Percentiles rank a stretch among this genome's conserved stretches.
Conservation (phyloP, 2,329 filamentous ascomycete genomes). For the Apiospora arundinis region DNA sequence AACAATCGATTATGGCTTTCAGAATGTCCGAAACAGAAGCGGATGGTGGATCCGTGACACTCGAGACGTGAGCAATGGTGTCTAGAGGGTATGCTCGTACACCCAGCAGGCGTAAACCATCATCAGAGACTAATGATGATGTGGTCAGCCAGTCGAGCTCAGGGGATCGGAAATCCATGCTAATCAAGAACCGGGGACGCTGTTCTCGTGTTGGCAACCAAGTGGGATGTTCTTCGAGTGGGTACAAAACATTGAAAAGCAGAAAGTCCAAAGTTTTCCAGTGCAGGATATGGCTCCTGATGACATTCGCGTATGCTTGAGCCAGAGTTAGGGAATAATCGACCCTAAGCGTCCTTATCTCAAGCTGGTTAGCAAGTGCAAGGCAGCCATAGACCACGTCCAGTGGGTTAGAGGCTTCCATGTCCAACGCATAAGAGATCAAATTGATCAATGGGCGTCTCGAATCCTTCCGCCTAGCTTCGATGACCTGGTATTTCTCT, state of each 20-base stretch:
- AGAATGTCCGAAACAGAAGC: neutral
- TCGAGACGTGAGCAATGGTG: neutral
- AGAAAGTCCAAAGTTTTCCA: neutral
- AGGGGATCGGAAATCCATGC: neutral
- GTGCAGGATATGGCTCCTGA: neutral
- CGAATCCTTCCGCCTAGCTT: neutral
- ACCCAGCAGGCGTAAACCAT: neutral
- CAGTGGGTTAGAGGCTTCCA: neutral
- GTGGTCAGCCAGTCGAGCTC: neutral
- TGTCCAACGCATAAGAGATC: accelerated
- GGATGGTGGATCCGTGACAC: neutral
- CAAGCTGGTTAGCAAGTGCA: neutral
- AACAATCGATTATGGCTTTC: neutral
- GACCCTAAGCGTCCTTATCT: neutral
- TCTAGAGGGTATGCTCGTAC: neutral
- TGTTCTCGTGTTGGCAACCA: neutral
- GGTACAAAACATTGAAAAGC: neutral
- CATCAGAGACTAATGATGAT: neutral
- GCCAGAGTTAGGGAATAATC: neutral
- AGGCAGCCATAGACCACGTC: neutral
- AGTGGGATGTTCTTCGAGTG: neutral
- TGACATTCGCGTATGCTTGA: neutral
- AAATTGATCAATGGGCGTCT: neutral
- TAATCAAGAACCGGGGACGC: neutral
- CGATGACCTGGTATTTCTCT: neutral